phyloP scores from a whole-genome alignment of 2,329 filamentous ascomycete genomes.

The Aspergillus sp. region DNA sequence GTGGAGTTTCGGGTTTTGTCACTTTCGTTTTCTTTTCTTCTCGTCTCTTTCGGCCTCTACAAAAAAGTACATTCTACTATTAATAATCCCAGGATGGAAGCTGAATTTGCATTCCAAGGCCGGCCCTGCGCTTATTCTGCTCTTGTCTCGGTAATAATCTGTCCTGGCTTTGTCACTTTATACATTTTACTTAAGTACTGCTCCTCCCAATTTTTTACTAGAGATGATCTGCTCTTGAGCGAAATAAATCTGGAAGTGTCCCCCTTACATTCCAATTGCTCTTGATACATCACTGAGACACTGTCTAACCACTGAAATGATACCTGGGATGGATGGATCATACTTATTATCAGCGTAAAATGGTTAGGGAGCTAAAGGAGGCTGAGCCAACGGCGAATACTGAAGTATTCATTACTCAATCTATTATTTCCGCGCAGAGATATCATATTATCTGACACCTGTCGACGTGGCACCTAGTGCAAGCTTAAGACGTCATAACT shows the following conservation, averaged over 20 bases:
- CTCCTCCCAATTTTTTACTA: not conserved
- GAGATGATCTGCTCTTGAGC: not conserved
- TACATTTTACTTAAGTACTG: not conserved
- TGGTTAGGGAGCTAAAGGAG: not conserved
- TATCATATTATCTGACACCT: not conserved
- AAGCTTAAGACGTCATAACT: not conserved
- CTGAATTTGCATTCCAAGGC: not conserved
- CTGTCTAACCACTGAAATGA: not conserved
- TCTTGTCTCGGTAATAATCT: not conserved
- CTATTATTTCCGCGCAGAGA: not conserved
- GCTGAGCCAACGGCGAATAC: not conserved
- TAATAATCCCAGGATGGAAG: not conserved
- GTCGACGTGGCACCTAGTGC: not conserved
- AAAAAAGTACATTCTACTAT: not conserved
- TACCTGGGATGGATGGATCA: not conserved
- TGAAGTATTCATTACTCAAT: not conserved
- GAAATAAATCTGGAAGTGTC: not conserved
- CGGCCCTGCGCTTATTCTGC: not conserved
- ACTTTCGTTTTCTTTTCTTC: not conserved
- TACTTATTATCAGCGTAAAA: not conserved
- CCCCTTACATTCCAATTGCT: too few relatives aligned
- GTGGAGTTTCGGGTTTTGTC: slow-evolving; percentile 1
- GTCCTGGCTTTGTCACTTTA: not conserved
- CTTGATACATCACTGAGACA: not conserved
- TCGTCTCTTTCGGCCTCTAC: not conserved